Conservation (phyloP, 768 basidiomycete genomes). For the Trametes punicea region DNA sequence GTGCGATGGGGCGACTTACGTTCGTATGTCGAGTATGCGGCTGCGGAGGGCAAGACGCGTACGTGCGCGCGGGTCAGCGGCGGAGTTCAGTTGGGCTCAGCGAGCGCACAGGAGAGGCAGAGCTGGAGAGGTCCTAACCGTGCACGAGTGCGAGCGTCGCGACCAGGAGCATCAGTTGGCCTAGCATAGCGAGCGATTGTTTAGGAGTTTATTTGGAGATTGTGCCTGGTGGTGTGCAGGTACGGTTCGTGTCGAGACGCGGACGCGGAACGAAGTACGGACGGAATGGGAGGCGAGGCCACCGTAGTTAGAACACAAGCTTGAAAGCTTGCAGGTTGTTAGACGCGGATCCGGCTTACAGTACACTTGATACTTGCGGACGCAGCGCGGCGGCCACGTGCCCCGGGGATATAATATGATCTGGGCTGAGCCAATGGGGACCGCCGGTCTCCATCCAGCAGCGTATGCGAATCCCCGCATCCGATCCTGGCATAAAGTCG, state of each 20-base stretch:
- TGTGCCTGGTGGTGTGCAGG: no score
- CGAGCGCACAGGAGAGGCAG: not conserved
- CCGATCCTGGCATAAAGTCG: conserved; percentile 13
- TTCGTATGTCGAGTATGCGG: conserved; percentile 80
- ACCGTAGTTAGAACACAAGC: no score
- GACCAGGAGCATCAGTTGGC: conserved; percentile 19
- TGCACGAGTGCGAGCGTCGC: conserved; percentile 23
- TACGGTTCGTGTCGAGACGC: no score
- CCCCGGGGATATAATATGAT: conserved; percentile 17
- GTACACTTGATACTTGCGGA: no score
- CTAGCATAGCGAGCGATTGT: conserved; percentile 10
- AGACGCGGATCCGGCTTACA: no score
- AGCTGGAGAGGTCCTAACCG: conserved; percentile 16
- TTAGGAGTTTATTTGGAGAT: no score
- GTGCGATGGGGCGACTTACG: no score
- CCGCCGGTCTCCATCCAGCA: conserved; percentile 10
- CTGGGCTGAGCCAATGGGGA: conserved; percentile 11
- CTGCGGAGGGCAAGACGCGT: conserved; percentile 37
- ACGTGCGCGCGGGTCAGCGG: conserved; percentile 1
- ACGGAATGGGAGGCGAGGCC: no score
- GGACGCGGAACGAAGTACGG: not conserved
- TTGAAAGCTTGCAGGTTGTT: no score
- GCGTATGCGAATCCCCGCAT: conserved; percentile 13
- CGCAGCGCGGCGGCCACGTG: conserved; percentile 5
- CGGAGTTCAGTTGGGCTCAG: not conserved